A percentile compares a stretch with the other conserved stretches of the same genome.
These are phyloP conservation scores for Scedosporium aurantiacum DNA, from an alignment of 2,329 filamentous ascomycete genomes.

Conservation along the genomic window DNA sequence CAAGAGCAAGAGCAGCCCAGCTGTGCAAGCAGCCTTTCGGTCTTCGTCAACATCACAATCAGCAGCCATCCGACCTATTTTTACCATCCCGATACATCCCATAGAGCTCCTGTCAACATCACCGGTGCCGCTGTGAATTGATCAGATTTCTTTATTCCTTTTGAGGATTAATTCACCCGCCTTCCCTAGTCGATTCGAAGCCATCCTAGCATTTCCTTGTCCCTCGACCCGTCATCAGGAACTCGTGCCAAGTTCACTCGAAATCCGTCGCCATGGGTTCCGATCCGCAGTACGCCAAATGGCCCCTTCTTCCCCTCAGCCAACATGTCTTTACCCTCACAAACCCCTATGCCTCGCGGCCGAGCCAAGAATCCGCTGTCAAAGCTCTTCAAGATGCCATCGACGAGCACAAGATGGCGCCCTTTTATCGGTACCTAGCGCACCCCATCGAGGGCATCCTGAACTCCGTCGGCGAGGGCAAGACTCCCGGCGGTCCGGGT, in stretches of 20 bases:
- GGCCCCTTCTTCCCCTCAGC: slow-evolving; percentile 68
- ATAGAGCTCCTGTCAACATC: neutral
- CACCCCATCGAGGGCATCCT: slow-evolving; percentile 74
- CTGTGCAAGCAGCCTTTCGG: neutral
- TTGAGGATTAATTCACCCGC: neutral
- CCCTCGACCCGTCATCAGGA: neutral
- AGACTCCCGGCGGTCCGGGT: slow-evolving; percentile 26
- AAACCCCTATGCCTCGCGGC: slow-evolving; percentile 59
- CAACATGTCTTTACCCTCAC: slow-evolving; percentile 83
- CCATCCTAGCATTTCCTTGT: neutral
- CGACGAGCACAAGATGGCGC: slow-evolving; percentile 73
- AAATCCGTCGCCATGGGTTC: slow-evolving; percentile 50
- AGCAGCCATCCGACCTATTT: neutral
- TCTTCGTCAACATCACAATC: slow-evolving; percentile 3
- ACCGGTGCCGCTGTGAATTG: no score
- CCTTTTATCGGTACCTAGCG: slow-evolving; percentile 73
- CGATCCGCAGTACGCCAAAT: slow-evolving; percentile 78
- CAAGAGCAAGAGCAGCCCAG: neutral
- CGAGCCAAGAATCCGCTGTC: slow-evolving; percentile 57
- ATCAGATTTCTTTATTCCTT: neutral
- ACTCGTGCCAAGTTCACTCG: neutral
- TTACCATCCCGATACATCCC: neutral
- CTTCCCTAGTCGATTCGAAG: neutral
- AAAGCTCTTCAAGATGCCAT: slow-evolving; percentile 76
- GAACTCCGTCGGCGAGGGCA: slow-evolving; percentile 60